Percentiles rank a stretch among this genome's conserved stretches.
phyloP scores from a whole-genome alignment of 306 rosid genomes.

The Cicer cuneatum region DNA sequence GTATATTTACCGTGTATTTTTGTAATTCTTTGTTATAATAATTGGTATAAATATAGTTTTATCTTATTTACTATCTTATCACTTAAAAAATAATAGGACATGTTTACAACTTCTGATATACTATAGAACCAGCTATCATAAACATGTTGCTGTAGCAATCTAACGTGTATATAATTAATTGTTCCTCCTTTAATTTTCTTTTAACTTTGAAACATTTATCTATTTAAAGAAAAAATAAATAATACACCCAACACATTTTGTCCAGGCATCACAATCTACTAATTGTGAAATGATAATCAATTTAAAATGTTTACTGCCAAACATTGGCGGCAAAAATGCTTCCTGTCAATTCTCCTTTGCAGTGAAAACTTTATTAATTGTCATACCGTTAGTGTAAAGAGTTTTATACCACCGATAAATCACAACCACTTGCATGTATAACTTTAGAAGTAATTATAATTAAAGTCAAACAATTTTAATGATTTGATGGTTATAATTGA shows the following conservation, averaged over 20 bases:
- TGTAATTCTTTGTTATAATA: background rate
- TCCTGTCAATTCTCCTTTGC: background rate
- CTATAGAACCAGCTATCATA: background rate
- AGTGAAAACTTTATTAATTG: background rate
- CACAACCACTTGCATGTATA: too few relatives aligned
- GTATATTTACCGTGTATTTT: background rate
- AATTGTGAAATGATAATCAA: background rate
- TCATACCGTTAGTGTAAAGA: too few relatives aligned
- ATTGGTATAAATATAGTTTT: too few relatives aligned
- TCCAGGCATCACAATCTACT: background rate
- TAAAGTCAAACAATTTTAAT: too few relatives aligned
- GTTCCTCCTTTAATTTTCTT: background rate
- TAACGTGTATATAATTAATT: background rate
- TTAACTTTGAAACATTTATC: background rate
- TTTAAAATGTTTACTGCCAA: background rate
- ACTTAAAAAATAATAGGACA: conserved; percentile 3
- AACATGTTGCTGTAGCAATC: background rate
- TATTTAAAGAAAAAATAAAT: background rate
- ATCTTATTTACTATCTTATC: background rate
- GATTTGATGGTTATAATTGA: too few relatives aligned
- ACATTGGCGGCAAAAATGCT: background rate
- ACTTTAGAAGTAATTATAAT: too few relatives aligned
- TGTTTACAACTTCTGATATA: background rate
- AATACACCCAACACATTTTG: background rate
- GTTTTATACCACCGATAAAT: too few relatives aligned